Evolutionary conservation across 805 yeast species (phyloP), one percentile per base, ranked within the genome.

Genomic region (Ogataea philodendri): DNA sequence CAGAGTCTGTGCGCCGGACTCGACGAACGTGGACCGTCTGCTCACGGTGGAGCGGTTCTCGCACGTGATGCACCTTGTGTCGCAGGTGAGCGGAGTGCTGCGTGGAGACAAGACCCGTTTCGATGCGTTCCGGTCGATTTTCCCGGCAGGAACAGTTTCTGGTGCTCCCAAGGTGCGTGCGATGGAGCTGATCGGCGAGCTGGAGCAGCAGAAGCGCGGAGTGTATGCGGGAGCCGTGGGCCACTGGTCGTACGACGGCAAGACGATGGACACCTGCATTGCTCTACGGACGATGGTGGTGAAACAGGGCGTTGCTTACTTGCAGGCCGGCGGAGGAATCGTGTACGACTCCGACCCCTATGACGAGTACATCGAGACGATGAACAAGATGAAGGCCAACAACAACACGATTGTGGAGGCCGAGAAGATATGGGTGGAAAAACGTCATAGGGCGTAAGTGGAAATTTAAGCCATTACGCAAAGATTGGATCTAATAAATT

Each of bases 201-300:
- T 90, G 30, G 98, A 93, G 58, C 73, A 76, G 43, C 97, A 90
- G 57, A 86, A 87, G 55, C 73, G 98, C 56, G 98, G 97, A 29
- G 89, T 90, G 7, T 93, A 93, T 57, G 98, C 99, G 1, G 98
- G 98, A 44, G 98, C 98, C 2, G 97, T 93, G 13, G 98, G 99
- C 6, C 84, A 84, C 59, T 93, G 97, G 96, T 88, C 96, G 1
- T 93, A 89, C 58, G 96, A 88, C 54, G 87, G 90, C n/a, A 78
- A 76, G 50, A 74, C 87, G 18, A 90, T 93, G 97, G 95, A 93
- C 57, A 93, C 97, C 1, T 93, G 98, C 65, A 93, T 93, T 59
- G 98, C 98, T 0, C 69, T 93, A 51, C 77, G 99, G 65, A 93
- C 99, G 0, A 90, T 93, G 98, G 88, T 93, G 28, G 82, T 76